These are phyloP conservation scores for Aspergillus glaucus DNA, from an alignment of 2,329 filamentous ascomycete species.

Conservation along the genomic window DNA sequence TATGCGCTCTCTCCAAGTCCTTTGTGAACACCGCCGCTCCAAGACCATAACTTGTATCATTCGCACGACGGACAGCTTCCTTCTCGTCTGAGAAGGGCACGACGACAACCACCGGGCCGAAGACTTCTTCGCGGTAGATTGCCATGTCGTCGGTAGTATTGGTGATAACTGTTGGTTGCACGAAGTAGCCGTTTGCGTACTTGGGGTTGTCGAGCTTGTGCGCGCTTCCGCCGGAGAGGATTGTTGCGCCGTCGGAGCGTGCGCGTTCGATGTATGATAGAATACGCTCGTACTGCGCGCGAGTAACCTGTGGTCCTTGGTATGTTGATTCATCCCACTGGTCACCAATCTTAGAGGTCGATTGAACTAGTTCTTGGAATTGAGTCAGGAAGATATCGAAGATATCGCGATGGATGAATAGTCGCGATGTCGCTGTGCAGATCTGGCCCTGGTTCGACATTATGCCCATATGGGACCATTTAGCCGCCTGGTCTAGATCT, in stretches of 20 bases:
- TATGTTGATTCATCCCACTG: conserved; percentile 37
- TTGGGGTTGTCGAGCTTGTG: conserved; percentile 24
- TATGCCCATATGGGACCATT: conserved; percentile 45
- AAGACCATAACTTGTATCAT: conserved; percentile 38
- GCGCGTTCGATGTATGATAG: conserved; percentile 38
- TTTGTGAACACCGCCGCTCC: conserved; percentile 39
- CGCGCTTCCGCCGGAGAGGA: conserved; percentile 32
- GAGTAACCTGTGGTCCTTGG: conserved; percentile 42
- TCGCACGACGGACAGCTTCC: conserved; percentile 34
- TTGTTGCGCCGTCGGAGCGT: conserved; percentile 35
- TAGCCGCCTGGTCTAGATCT: conserved; percentile 51
- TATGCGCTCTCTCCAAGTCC: conserved; percentile 36
- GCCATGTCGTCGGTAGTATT: conserved; percentile 30
- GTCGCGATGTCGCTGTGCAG: conserved; percentile 54
- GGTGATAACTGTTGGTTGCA: conserved; percentile 35
- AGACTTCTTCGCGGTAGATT: conserved; percentile 38
- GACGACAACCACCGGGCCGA: conserved; percentile 40
- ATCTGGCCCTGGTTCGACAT: conserved; percentile 57
- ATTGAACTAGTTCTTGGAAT: conserved; percentile 30
- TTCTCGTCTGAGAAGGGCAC: conserved; percentile 34
- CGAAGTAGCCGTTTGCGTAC: conserved; percentile 35
- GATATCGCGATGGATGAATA: conserved; percentile 51
- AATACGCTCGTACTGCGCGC: conserved; percentile 40
- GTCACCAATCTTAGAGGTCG: conserved; percentile 35
- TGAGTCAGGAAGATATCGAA: conserved; percentile 38